These are phyloP conservation scores for Ustilago hordei DNA, from an alignment of 1,284 basidiomycete species.

Conservation along the genomic window DNA sequence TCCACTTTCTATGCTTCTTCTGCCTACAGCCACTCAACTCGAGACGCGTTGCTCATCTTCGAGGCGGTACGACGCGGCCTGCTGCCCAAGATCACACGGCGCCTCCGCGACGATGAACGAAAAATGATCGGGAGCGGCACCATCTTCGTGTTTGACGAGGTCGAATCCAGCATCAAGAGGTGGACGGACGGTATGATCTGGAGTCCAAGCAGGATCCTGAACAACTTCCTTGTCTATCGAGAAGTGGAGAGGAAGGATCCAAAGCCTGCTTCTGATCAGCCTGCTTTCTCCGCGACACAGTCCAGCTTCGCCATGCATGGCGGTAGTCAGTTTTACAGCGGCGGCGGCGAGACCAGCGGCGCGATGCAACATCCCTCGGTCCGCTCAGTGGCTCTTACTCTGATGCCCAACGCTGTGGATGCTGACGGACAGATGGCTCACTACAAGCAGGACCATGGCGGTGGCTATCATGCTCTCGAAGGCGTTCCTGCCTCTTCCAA, in stretches of 20 bases:
- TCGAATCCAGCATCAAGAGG: constrained; percentile 95
- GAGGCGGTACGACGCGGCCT: constrained; percentile 90
- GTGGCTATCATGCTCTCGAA: constrained; percentile 20
- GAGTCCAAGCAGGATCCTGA: constrained; percentile 87
- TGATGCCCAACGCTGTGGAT: constrained; percentile 36
- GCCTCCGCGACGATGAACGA: constrained; percentile 87
- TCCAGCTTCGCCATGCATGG: constrained; percentile 28
- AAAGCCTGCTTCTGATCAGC: constrained; percentile 35
- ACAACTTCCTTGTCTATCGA: constrained; percentile 83
- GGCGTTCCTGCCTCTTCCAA: constrained; percentile 22
- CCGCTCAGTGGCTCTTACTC: constrained; percentile 36
- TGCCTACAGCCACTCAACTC: constrained; percentile 81
- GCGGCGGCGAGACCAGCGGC: constrained; percentile 7
- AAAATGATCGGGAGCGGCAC: constrained; percentile 92
- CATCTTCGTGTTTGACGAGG: constrained; percentile 97
- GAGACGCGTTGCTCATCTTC: constrained; percentile 93
- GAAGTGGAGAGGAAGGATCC: constrained; percentile 61
- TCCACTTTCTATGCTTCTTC: background rate
- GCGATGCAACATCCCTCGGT: constrained; percentile 14
- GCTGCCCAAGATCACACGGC: constrained; percentile 91
- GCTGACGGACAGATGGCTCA: constrained; percentile 19
- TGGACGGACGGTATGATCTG: constrained; percentile 98
- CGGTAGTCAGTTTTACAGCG: constrained; percentile 1
- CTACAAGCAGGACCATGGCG: constrained; percentile 26
- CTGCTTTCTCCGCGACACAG: constrained; percentile 32